phyloP scores from a whole-genome alignment of 2,329 filamentous ascomycete species.

The Truncatella angustata region DNA sequence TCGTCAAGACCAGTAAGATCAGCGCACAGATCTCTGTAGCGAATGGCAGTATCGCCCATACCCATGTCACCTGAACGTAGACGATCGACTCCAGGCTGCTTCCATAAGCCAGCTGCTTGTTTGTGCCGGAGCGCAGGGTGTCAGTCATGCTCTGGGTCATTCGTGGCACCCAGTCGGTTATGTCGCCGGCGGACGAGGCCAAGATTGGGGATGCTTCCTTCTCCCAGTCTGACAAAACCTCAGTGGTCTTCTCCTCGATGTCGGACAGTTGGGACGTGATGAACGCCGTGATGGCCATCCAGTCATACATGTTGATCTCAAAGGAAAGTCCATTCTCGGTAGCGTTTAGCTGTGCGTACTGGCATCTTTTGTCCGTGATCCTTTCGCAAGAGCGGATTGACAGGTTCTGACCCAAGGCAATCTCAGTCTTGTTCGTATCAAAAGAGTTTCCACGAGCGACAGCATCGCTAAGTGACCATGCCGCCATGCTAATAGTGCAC shows the following conservation, averaged over 20 bases:
- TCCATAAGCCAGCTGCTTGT: not conserved
- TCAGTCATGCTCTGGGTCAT: constrained; percentile 15
- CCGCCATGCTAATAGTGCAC: not conserved
- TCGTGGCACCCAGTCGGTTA: constrained; percentile 3
- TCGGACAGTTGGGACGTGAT: no score
- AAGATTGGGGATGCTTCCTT: not conserved
- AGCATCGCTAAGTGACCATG: not conserved
- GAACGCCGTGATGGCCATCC: not conserved
- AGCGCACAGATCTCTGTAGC: not conserved
- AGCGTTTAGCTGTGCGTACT: not conserved
- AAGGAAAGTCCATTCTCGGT: not conserved
- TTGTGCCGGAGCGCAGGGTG: constrained; percentile 8
- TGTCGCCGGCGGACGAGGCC: not conserved
- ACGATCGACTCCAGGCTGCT: not conserved
- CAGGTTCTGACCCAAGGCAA: not conserved
- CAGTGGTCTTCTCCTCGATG: not conserved
- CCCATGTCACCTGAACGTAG: not conserved
- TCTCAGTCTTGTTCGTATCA: not conserved
- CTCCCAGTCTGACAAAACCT: not conserved
- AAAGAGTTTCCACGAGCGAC: not conserved
- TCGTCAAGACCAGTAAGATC: not conserved
- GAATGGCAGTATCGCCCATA: not conserved
- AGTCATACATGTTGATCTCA: not conserved
- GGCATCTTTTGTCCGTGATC: not conserved
- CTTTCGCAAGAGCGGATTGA: not conserved